Evolutionary conservation across 2,329 filamentous ascomycete genomes (phyloP).

Genomic region (Albifimbria verrucaria): DNA sequence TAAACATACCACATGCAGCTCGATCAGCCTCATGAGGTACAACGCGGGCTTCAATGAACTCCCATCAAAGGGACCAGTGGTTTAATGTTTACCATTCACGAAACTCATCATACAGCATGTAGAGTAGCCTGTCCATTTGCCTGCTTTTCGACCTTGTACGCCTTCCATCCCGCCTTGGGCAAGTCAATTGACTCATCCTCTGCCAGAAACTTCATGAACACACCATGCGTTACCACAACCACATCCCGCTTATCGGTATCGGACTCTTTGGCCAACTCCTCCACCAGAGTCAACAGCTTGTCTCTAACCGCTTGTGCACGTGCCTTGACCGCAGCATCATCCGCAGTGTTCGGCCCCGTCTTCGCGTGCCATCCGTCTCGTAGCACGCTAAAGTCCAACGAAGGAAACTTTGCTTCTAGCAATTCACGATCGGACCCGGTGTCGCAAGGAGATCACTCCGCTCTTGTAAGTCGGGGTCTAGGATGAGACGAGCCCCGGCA

Average conservation of each 20-base stretch:
- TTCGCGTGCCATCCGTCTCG: conserved; percentile 16
- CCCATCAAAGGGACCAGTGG: too few species aligned
- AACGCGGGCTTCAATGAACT: too few species aligned
- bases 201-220: conserved; percentile 26
- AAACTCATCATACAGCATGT: too few species aligned
- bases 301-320: conserved; percentile 13
- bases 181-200: conserved; percentile 22
- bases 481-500: not conserved
- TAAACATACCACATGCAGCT: too few species aligned
- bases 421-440: conserved; percentile 13
- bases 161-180: conserved; percentile 27
- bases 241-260: conserved; percentile 10
- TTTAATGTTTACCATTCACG: too few species aligned
- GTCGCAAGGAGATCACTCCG: conserved; percentile 22
- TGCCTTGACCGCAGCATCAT: conserved; percentile 13
- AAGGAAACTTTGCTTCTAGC: conserved; percentile 13
- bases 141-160: too few species aligned
- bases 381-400: conserved; percentile 7
- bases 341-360: conserved; percentile 13
- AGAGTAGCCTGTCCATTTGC: too few species aligned
- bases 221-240: conserved; percentile 25
- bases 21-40: too few species aligned
- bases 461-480: conserved; percentile 20
- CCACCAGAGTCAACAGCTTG: conserved; percentile 7
- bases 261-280: conserved; percentile 1